These are phyloP conservation scores for Monascus ruber DNA, from an alignment of 2,329 filamentous ascomycete species.

Conservation along the genomic window DNA sequence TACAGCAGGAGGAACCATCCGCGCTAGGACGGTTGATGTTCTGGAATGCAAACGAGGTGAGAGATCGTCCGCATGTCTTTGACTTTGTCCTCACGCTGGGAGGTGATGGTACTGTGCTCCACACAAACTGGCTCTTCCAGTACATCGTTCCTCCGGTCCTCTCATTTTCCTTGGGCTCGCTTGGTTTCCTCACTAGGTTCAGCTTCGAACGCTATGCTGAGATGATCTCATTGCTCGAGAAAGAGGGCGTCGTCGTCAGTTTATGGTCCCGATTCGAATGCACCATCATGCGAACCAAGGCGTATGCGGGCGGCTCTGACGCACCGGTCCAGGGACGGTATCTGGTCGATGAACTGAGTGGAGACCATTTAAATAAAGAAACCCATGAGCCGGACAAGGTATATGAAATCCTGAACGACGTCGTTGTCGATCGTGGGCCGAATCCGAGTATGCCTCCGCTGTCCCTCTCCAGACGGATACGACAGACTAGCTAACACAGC, in stretches of 20 bases:
- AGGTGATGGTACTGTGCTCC: conserved; percentile 93
- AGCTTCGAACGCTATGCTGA: conserved; percentile 66
- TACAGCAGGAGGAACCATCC: conserved; percentile 52
- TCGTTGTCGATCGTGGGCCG: conserved; percentile 90
- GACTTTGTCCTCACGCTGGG: conserved; percentile 89
- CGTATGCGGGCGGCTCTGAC: conserved; percentile 16
- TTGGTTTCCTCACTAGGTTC: conserved; percentile 94
- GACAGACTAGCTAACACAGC: conserved; percentile 5
- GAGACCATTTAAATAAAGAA: conserved; percentile 61
- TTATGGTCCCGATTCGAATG: conserved; percentile 83
- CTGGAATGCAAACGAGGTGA: conserved; percentile 74
- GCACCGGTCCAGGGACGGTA: conserved; percentile 43
- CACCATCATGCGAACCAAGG: conserved; percentile 66
- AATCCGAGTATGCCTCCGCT: conserved; percentile 62
- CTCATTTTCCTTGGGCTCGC: conserved; percentile 79
- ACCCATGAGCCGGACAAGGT: conserved; percentile 78
- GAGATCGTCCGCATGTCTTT: conserved; percentile 68
- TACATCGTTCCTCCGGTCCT: conserved; percentile 86
- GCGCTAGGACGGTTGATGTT: conserved; percentile 55
- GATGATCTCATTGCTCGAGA: conserved; percentile 61
- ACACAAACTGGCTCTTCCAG: conserved; percentile 95
- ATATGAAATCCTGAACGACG: conserved; percentile 86
- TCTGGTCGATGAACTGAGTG: conserved; percentile 79
- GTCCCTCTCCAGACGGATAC: neutral
- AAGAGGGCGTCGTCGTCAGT: conserved; percentile 77